Conservation (phyloP, 2,329 filamentous ascomycete genomes). For the Fusarium guadeloupense region DNA sequence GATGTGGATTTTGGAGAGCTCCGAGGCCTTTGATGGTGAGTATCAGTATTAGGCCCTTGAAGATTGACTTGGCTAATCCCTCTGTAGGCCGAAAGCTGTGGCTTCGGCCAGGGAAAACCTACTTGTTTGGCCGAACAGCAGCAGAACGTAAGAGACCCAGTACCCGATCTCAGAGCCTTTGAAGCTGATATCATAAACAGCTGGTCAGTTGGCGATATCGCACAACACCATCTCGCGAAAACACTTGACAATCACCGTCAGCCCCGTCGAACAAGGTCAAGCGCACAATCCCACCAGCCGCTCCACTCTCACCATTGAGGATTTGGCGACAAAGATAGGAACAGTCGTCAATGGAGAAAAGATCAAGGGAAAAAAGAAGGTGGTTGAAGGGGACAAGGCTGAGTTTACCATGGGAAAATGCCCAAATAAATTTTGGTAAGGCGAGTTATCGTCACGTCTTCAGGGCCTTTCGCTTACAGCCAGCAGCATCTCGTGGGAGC, state of each 20-base stretch:
- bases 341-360: constrained; percentile 79
- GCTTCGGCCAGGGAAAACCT: constrained; percentile 85
- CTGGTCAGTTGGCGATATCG: constrained; percentile 73
- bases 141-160: constrained; percentile 64
- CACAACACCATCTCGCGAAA: constrained; percentile 88
- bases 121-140: constrained; percentile 84
- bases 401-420: constrained; percentile 78
- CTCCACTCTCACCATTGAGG: constrained; percentile 77
- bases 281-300: constrained; percentile 71
- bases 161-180: no score
- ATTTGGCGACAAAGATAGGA: constrained; percentile 85
- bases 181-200: constrained; percentile 50
- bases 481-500: constrained; percentile 79
- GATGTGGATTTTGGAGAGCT: constrained; percentile 74
- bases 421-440: constrained; percentile 67
- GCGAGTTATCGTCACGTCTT: constrained; percentile 5
- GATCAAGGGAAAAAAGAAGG: constrained; percentile 69
- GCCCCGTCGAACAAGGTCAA: constrained; percentile 69
- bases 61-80: constrained; percentile 7
- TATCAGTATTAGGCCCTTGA: neutral
- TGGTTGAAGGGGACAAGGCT: constrained; percentile 62
- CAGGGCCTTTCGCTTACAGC: constrained; percentile 14
- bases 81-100: constrained; percentile 67
- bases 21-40: constrained; percentile 61
- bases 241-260: constrained; percentile 82